Conservation (phyloP, 306 rosid species). For the Cucumis cinereus region DNA sequence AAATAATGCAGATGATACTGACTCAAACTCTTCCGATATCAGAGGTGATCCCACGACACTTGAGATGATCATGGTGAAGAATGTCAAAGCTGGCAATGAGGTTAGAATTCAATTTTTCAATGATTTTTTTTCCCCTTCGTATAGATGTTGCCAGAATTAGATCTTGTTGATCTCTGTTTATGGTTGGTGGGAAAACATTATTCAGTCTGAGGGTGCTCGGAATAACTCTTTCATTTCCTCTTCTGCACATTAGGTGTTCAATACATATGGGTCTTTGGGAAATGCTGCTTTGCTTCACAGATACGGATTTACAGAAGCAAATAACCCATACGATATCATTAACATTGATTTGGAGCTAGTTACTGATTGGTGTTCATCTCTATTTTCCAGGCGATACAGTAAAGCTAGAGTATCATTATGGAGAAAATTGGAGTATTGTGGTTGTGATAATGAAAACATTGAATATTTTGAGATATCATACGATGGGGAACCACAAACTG, state of each 20-base stretch:
- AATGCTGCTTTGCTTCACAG: constrained; percentile 93
- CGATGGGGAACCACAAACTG: constrained; percentile 72
- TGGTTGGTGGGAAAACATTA: not conserved
- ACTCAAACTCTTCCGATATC: constrained; percentile 20
- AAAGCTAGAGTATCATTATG: constrained; percentile 63
- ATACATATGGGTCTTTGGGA: constrained; percentile 72
- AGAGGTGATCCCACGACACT: constrained; percentile 29
- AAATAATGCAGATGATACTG: constrained; percentile 8
- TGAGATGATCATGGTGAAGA: constrained; percentile 79
- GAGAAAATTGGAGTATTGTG: constrained; percentile 53
- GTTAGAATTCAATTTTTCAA: constrained; percentile 19
- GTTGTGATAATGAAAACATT: constrained; percentile 31
- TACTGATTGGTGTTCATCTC: constrained; percentile 47
- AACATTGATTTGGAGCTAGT: constrained; percentile 75
- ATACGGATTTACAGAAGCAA: constrained; percentile 80
- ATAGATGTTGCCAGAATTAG: not conserved
- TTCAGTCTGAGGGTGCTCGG: not conserved
- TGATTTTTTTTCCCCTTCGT: not conserved
- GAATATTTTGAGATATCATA: constrained; percentile 81
- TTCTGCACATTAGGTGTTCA: constrained; percentile 46
- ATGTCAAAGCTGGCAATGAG: constrained; percentile 68
- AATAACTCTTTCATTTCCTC: not conserved
- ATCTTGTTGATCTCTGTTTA: not conserved
- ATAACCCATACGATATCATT: constrained; percentile 61
- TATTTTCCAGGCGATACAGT: constrained; percentile 48